Percentiles rank a stretch among this genome's conserved stretches.
These are phyloP conservation scores for Pseudocercospora vitis DNA, from an alignment of 2,329 filamentous ascomycete species.

Conservation along the genomic window DNA sequence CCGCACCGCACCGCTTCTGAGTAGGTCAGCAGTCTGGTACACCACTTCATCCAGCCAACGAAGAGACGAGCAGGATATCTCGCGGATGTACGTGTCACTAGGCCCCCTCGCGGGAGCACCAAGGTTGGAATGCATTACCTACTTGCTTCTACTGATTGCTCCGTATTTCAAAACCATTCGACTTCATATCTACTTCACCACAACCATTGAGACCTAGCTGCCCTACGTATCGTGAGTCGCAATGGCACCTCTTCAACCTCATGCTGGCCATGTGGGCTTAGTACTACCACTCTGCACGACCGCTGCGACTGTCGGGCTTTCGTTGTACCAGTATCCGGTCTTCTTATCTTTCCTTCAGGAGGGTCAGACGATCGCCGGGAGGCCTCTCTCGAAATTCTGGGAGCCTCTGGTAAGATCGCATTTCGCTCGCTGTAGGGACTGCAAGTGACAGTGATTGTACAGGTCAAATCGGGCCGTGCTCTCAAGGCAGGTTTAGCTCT, in stretches of 20 bases:
- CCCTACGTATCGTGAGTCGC: background rate
- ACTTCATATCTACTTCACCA: background rate
- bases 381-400: slow-evolving; percentile 33
- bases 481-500: slow-evolving; percentile 26
- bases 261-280: slow-evolving; percentile 32
- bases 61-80: slow-evolving; percentile 5
- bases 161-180: slow-evolving; percentile 6
- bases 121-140: slow-evolving; percentile 4
- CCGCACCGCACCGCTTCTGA: slow-evolving; percentile 11
- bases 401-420: slow-evolving; percentile 18
- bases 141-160: background rate
- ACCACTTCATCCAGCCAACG: slow-evolving; percentile 13
- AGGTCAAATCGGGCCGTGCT: slow-evolving; percentile 27
- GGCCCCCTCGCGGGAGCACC: background rate
- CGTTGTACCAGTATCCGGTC: slow-evolving; percentile 34
- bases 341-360: slow-evolving; percentile 29
- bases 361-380: slow-evolving; percentile 26
- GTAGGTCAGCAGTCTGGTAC: slow-evolving; percentile 20
- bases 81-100: slow-evolving; percentile 9
- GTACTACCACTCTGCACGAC: slow-evolving; percentile 35
- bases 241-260: slow-evolving; percentile 32
- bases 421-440: background rate
- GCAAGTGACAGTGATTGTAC: background rate
- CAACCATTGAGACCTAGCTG: background rate
- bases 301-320: slow-evolving; percentile 34